Conservation (phyloP, 148 eudicot genomes). For the Cornus suecica region DNA sequence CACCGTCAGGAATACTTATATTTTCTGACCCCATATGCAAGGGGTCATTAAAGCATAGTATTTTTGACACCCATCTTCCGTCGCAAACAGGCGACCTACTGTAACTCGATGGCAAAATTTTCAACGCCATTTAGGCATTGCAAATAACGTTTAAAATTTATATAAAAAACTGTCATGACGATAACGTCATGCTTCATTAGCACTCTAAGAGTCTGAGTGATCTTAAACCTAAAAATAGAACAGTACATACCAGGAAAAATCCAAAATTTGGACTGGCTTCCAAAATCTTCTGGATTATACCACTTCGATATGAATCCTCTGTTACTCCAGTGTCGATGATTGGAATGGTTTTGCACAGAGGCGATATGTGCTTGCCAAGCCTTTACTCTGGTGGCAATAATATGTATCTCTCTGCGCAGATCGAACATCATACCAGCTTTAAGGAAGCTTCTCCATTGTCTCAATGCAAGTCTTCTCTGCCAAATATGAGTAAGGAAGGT, state of each 20-base stretch:
- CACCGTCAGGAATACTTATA: no score
- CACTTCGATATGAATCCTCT: slow-evolving; percentile 1
- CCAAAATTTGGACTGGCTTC: slow-evolving; percentile 46
- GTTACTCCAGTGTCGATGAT: slow-evolving; percentile 35
- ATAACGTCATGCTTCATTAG: no score
- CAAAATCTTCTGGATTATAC: slow-evolving; percentile 29
- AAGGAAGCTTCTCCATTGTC: slow-evolving; percentile 30
- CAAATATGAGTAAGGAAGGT: not conserved
- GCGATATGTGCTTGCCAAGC: slow-evolving; percentile 32
- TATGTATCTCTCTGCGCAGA: slow-evolving; percentile 36
- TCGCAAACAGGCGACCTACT: no score
- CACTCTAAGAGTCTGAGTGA: no score
- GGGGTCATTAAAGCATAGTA: no score
- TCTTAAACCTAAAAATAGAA: no score
- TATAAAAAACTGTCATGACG: no score
- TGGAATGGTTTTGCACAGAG: slow-evolving; percentile 33
- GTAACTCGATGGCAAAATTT: no score
- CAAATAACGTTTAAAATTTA: no score
- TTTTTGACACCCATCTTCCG: no score
- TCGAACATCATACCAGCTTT: slow-evolving; percentile 47
- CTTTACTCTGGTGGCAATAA: slow-evolving; percentile 49
- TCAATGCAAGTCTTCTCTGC: not conserved
- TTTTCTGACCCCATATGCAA: no score
- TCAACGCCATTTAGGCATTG: no score
- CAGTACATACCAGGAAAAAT: slow-evolving; percentile 70